Percentiles rank a stretch among this genome's conserved stretches.
Evolutionary conservation across 495 filamentous ascomycete genomes (phyloP).

Genomic region (Trichocladium uniseriatum): DNA sequence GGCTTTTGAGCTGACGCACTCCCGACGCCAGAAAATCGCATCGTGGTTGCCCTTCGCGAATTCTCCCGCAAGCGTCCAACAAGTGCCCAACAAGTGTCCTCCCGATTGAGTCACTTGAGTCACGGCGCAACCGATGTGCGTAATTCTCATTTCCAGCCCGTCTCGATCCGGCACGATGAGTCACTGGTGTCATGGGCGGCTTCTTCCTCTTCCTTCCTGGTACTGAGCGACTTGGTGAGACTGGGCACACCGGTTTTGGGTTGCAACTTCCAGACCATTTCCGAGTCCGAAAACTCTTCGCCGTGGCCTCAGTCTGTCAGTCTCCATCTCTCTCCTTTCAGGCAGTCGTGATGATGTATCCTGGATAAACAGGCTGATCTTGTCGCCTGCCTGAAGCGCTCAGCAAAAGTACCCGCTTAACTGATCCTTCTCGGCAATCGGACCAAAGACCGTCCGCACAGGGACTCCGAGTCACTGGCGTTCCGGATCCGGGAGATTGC

Average conservation of each 20-base stretch:
- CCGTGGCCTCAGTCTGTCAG: no score
- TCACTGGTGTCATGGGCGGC: neutral
- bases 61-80: no score
- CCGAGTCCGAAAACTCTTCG: neutral
- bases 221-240: constrained; percentile 5
- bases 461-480: constrained; percentile 13
- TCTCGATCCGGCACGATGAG: constrained; percentile 4
- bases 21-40: no score
- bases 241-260: neutral
- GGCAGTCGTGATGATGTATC: neutral
- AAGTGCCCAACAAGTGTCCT: neutral
- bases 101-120: neutral
- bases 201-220: neutral
- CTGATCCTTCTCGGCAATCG: constrained; percentile 28
- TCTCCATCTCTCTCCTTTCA: neutral
- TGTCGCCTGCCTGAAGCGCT: no score
- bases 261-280: neutral
- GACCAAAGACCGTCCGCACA: constrained; percentile 23
- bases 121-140: neutral
- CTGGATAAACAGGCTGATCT: neutral
- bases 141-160: constrained; percentile 3
- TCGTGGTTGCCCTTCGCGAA: no score
- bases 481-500: constrained; percentile 1
- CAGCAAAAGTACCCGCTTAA: constrained; percentile 9
- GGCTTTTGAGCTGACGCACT: no score